Evolutionary conservation across 805 yeast species (phyloP).

Genomic region (Kazachstania psychrophila): DNA sequence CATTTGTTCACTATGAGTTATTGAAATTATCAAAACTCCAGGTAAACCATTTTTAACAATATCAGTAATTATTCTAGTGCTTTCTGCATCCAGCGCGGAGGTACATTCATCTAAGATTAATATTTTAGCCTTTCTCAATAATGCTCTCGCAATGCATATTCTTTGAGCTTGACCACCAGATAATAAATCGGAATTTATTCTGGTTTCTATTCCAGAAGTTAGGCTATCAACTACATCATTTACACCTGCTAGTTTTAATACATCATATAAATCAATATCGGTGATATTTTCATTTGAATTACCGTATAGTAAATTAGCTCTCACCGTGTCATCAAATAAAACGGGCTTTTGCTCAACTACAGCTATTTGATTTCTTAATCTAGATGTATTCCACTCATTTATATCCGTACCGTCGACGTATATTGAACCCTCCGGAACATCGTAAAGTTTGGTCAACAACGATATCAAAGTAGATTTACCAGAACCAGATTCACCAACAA

Average conservation of each 20-base stretch:
- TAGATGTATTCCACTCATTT: conserved; percentile 34
- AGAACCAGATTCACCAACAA: conserved; percentile 81
- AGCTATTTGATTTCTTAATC: conserved; percentile 46
- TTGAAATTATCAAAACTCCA: conserved; percentile 45
- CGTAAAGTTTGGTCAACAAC: conserved; percentile 47
- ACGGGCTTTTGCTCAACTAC: conserved; percentile 69
- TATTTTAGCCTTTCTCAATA: conserved; percentile 58
- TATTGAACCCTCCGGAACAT: conserved; percentile 32
- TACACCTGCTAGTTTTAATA: conserved; percentile 41
- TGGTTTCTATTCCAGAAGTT: conserved; percentile 51
- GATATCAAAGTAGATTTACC: conserved; percentile 78
- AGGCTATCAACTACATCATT: conserved; percentile 45
- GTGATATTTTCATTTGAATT: conserved; percentile 18
- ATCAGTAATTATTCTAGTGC: conserved; percentile 40
- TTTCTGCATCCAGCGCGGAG: conserved; percentile 69
- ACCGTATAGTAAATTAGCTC: conserved; percentile 65
- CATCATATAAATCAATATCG: conserved; percentile 32
- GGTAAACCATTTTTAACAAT: conserved; percentile 35
- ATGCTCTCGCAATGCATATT: conserved; percentile 72
- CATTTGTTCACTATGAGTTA: conserved; percentile 68
- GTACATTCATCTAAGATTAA: conserved; percentile 80
- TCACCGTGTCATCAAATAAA: conserved; percentile 65
- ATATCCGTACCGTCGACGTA: conserved; percentile 42
- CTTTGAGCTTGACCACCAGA: conserved; percentile 93
- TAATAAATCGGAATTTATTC: conserved; percentile 42